These are phyloP conservation scores for Clarireedia hainanense DNA, from an alignment of 2,329 filamentous ascomycete genomes.

Conservation along the genomic window DNA sequence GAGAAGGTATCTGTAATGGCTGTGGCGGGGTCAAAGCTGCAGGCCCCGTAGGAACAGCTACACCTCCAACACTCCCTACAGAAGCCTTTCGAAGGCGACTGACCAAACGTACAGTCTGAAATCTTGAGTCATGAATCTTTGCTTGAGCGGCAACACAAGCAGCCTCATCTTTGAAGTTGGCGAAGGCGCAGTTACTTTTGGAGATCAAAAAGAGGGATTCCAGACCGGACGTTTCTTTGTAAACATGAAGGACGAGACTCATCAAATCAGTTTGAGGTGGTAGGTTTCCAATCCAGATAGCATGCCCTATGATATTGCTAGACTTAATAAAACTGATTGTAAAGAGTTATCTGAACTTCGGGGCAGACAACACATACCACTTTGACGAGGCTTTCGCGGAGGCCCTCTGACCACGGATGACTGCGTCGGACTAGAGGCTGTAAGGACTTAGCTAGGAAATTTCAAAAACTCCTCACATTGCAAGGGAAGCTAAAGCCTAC, in stretches of 20 bases:
- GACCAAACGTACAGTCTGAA: conserved; percentile 77
- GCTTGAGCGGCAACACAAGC: conserved; percentile 70
- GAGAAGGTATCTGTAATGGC: conserved; percentile 19
- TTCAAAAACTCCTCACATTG: not conserved
- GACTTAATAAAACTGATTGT: not conserved
- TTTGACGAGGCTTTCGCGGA: conserved; percentile 51
- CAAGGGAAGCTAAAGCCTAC: conserved; percentile 20
- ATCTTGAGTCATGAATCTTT: conserved; percentile 83
- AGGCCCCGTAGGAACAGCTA: conserved; percentile 25
- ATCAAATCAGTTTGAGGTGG: conserved; percentile 76
- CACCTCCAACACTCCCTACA: conserved; percentile 27
- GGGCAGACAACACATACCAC: conserved; percentile 38
- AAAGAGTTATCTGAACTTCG: not conserved
- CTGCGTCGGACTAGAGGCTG: conserved; percentile 29
- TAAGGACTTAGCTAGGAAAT: conserved; percentile 5
- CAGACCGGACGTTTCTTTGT: conserved; percentile 64
- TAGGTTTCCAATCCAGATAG: conserved; percentile 92
- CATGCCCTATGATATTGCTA: conserved; percentile 55
- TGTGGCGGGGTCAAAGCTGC: conserved; percentile 21
- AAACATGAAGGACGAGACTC: conserved; percentile 85
- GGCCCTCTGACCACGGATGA: conserved; percentile 44
- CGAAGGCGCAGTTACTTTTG: conserved; percentile 95
- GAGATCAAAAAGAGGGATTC: conserved; percentile 91
- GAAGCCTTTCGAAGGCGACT: conserved; percentile 65
- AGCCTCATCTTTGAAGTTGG: conserved; percentile 80